Evolutionary conservation across 352 stramenopile species (phyloP), one percentile per base, ranked within the genome.

Genomic region (Lagenidium sp.): DNA sequence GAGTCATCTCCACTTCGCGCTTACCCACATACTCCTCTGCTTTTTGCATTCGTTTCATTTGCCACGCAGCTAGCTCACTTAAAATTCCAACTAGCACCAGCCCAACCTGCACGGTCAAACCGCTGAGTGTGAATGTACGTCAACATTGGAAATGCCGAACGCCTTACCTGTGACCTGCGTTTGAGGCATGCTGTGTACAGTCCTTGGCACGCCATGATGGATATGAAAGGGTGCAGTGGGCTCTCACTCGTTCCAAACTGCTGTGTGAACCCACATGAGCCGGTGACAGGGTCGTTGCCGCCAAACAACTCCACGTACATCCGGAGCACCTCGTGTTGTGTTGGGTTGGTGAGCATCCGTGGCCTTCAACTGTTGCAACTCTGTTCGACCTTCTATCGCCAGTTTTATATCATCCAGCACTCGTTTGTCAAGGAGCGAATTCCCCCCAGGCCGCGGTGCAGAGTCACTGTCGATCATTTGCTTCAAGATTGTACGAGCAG

Each of bases 11-110:
- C 18, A 85, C 68, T 42, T 88, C 72, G 11, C 60, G 61, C 52
- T 85, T 83, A 1, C 73, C 66, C 1, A 63, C 66, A 19, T 84
- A 82, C 22, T 76, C 67, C 40, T 92, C 80, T 0, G 66, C 67
- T 43, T 83, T 85, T 41, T 94, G 79, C 80, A 94, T 91, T 44
- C 77, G 78, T 39, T 92, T 87, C 77, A 94, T 92, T 64, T 94
- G 78, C 79, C 82, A 94, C 20, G 72, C 69, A 3, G 79, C 88
- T 3, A 94, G 41, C 22, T 91, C 79, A 16, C 79, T 84, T 21
- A 94, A 36, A 28, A 94, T 68, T 38, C 68, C 60, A 19, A 94
- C 48, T 39, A 89, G 32, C 24, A 92, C 49, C 48, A 92, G 66
- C 1, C 75, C 79, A 6, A 94, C 50, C 81, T 91, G 40, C 30